A percentile compares a stretch with the other conserved stretches of the same genome.
Evolutionary conservation across 1,284 basidiomycete species (phyloP).

Genomic region (Boletellus deceptivus): DNA sequence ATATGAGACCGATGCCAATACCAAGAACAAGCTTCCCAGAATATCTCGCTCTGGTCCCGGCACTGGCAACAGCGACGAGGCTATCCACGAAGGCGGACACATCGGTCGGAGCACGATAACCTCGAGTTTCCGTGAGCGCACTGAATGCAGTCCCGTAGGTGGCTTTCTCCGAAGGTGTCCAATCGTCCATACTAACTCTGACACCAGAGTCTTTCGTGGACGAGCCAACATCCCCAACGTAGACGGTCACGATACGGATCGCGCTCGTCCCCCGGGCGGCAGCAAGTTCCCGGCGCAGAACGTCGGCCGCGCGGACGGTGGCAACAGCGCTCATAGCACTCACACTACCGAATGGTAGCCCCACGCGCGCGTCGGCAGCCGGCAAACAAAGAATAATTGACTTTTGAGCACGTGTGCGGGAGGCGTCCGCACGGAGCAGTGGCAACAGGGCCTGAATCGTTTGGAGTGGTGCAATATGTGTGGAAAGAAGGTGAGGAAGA

Average conservation of each 20-base stretch:
- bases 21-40: conserved; percentile 40
- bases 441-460: conserved; percentile 75
- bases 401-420: conserved; percentile 50
- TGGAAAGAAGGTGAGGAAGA: conserved; percentile 63
- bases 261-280: conserved; percentile 48
- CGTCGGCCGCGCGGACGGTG: conserved; percentile 65
- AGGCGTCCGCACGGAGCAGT: conserved; percentile 62
- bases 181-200: conserved; percentile 48
- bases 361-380: conserved; percentile 64
- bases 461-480: conserved; percentile 72
- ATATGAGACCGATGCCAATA: conserved; percentile 42
- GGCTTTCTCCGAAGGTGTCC: conserved; percentile 68
- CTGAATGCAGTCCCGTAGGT: conserved; percentile 68
- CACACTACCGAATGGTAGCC: conserved; percentile 63
- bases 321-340: conserved; percentile 67
- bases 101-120: conserved; percentile 51
- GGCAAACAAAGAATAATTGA: conserved; percentile 71
- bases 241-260: conserved; percentile 66
- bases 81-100: conserved; percentile 56
- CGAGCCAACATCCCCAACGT: conserved; percentile 34
- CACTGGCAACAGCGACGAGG: conserved; percentile 56
- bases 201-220: not conserved
- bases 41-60: conserved; percentile 42
- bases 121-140: conserved; percentile 43
- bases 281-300: conserved; percentile 69